Conservation (phyloP, 2,329 filamentous ascomycete genomes). For the Sporothrix curviconia region DNA sequence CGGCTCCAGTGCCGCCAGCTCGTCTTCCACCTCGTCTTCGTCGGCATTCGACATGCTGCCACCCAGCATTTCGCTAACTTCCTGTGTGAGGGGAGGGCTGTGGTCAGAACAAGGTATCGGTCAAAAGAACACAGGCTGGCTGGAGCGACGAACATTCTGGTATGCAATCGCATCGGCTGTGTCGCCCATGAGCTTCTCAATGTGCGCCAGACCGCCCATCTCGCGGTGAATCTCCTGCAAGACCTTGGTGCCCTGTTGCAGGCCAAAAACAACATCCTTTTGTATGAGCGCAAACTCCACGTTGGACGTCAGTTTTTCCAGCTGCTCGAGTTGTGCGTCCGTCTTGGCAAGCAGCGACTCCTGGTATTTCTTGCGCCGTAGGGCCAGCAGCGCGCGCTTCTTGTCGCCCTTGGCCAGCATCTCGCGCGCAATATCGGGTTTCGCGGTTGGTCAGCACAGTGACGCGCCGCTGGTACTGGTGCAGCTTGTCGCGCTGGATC, state of each 20-base stretch:
- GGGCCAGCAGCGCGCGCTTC: slow-evolving; percentile 72
- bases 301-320: slow-evolving; percentile 79
- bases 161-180: slow-evolving; percentile 85
- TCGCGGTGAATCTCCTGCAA: slow-evolving; percentile 87
- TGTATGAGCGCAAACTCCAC: slow-evolving; percentile 96
- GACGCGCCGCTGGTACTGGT: slow-evolving; percentile 91
- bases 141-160: slow-evolving; percentile 66
- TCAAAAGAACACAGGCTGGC: background rate
- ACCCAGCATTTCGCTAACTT: slow-evolving; percentile 85
- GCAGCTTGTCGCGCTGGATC: slow-evolving; percentile 92
- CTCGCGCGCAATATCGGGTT: slow-evolving; percentile 74
- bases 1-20: slow-evolving; percentile 74
- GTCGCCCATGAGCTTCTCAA: slow-evolving; percentile 93
- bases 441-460: slow-evolving; percentile 79
- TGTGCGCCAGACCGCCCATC: slow-evolving; percentile 89
- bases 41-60: slow-evolving; percentile 87
- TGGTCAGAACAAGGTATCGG: background rate
- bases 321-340: slow-evolving; percentile 85
- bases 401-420: slow-evolving; percentile 78
- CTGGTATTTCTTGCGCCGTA: slow-evolving; percentile 95
- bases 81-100: slow-evolving; percentile 42
- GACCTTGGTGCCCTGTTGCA: slow-evolving; percentile 86
- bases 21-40: slow-evolving; percentile 96
- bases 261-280: slow-evolving; percentile 87
- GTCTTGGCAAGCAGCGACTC: slow-evolving; percentile 83